Base-by-base conservation (phyloP, 257 asterid species). In the Plantago major region DNA sequence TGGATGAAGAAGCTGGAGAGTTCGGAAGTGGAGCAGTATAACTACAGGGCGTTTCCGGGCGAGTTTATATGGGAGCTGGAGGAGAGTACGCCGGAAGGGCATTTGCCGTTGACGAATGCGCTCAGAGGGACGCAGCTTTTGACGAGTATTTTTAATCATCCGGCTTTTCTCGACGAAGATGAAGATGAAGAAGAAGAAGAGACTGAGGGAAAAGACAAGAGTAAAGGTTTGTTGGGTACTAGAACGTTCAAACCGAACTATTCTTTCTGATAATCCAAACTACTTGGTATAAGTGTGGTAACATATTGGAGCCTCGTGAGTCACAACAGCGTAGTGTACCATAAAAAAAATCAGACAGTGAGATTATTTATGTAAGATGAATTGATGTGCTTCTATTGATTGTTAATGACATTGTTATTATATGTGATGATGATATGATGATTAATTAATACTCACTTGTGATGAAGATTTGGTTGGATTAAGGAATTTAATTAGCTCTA, bases 1-100 rank as follows among this genome's bases (percentile, higher is more conserved):
- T 92, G 99, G 99, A 86, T 92, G 99, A 92, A 89, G 75, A 83
- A 71, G 71, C 80, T 92, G 0, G 95, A 89, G 2, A 69, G 73
- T 53, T 62, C 79, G 0, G 99, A 92, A 22, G 84, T 92, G 3
- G 86, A 46, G 33, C 99, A 92, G 80, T 87, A 74, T 55, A 89
- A 86, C 37, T 92, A 92, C 82, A 69, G 90, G 55, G 45, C 95
- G 0, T 92, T 92, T n/a, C 99, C 99, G 0, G 16, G 54, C 9
- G 97, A 92, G 49, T 92, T 92, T 12, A 63, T 62, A 3, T 92
- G 99, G 99, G 91, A 84, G 42, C 63, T 83, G 71, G 79, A 47
- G 22, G 89, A 81, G 1, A 78, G 66, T 3, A 63, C 85, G 16
- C 96, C 96, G 1, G 82, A 74, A 42, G 99, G 99, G 0, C 99